These are phyloP conservation scores for Passiflora organensis DNA, from an alignment of 345 rosid species.

Conservation along the genomic window DNA sequence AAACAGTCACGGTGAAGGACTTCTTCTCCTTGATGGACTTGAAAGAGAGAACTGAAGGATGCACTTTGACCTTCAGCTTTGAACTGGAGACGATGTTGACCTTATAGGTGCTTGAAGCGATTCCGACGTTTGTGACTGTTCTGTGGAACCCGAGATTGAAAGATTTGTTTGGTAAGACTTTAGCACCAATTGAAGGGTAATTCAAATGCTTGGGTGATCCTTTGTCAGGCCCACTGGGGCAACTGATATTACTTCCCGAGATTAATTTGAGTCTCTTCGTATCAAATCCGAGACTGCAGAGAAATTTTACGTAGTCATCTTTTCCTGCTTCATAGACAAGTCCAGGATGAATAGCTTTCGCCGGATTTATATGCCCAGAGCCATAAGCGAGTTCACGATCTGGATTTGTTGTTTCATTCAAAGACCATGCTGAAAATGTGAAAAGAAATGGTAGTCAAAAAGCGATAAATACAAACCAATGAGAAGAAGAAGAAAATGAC, in stretches of 20 bases:
- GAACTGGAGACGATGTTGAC: conserved; percentile 11
- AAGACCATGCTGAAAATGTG: neutral
- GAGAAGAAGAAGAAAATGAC: neutral
- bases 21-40: conserved; percentile 32
- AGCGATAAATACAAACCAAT: neutral
- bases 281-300: conserved; percentile 4
- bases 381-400: conserved; percentile 12
- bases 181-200: conserved; percentile 43
- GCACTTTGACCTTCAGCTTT: conserved; percentile 25
- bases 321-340: neutral
- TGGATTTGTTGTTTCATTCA: neutral
- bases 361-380: conserved; percentile 7
- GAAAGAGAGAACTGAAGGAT: conserved; percentile 34
- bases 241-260: neutral
- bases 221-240: conserved; percentile 1
- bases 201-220: conserved; percentile 36
- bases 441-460: neutral
- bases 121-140: conserved; percentile 60
- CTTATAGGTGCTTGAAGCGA: conserved; percentile 36
- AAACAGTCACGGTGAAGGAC: conserved; percentile 37
- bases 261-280: neutral
- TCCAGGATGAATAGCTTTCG: conserved; percentile 3
- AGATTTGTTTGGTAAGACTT: conserved; percentile 7
- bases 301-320: conserved; percentile 2
- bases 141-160: conserved; percentile 31